Evolutionary conservation across 2,329 filamentous ascomycete genomes (phyloP), one percentile per base, ranked within the genome.

Genomic region (Parasarocladium wereldwijsianum): DNA sequence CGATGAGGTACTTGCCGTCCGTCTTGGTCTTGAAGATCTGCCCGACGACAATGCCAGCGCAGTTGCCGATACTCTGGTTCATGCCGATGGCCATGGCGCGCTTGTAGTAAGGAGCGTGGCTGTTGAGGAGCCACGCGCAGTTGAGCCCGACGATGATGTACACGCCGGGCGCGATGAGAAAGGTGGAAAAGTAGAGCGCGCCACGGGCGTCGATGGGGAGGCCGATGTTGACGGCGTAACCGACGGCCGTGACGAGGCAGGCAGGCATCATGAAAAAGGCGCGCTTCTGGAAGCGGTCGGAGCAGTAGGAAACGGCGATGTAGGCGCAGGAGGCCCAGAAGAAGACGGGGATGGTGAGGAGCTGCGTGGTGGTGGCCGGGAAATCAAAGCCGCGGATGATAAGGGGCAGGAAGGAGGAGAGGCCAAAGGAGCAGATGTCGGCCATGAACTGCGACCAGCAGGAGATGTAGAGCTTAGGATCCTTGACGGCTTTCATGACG

Each of bases 311-410:
- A 31, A 28, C 36, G 2, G 56, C 34, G 15, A 76, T 51, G 38
- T 73, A 76, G 0, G 58, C 64, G 24, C 73, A 56, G 0, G 70
- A 70, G 2, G 70, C 25, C 21, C 40, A 35, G 15, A 39, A 43
- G 34, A 49, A 49, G 24, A 49, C 40, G 12, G 50, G 50, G 5
- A 52, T 40, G 2, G 50, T 53, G 17, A 53, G 36, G 3, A 50
- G 38, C 32, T 52, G 48, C 4, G 48, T 47, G 2, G 39, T 39
- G 18, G 48, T 39, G 6, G 38, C 43, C 4, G 38, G 44, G 34
- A 43, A 50, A 14, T 47, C 50, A 12, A 53, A 34, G 9, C 43
- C 41, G 21, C 42, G 35, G 33, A 53, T 43, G 27, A 54, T 51
- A 11, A 42, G 37, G 2, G 51, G 51, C 21, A 54, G 32, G 34